Base-by-base conservation (phyloP, 768 basidiomycete genomes). In the Mycena vitilis region DNA sequence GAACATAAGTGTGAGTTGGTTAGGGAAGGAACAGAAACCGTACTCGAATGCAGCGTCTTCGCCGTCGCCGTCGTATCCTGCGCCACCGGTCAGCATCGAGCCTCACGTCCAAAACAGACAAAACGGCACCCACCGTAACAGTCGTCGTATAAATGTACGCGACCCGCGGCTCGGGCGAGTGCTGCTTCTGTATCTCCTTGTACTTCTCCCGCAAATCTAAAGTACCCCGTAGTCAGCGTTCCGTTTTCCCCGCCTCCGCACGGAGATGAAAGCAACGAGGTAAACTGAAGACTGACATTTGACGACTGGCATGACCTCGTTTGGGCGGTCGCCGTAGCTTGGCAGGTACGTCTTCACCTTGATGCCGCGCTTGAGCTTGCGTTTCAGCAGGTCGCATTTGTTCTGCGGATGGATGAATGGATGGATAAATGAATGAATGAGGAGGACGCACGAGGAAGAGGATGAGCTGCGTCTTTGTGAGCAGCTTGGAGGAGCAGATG, bases 161-260 rank as follows among this genome's bases (percentile, higher is more conserved):
- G 11, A 84, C 79, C 15, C 91, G 84, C 8, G 81, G 80, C 65
- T 84, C 81, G 11, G 89, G 88, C 2, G 90, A 91, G 61, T 80
- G 78, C 23, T 88, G 81, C 58, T 84, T 86, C 68, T 85, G 85
- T 6, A 91, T 89, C 47, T 90, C 88, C 72, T 85, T 90, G 77
- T 93, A 93, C 74, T 91, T 91, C 55, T 87, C 86, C 56, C 86
- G 84, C 25, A 93, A 80, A 78, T 92, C 91, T 92, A n/a, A 36
- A 55, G 30, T 30, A 30, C 30, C 2, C 5, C 30, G 30, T 30
- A 2, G 30, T 30, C 30, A 30, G 30, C 30, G 30, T 5, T 30
- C 30, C 30, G 30, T 30, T 30, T 30, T 30, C 30, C 30, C 5
- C 30, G 30, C 30, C 30, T 30, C 2, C 30, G 30, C 3, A 30